phyloP scores from a whole-genome alignment of 73 alveolate genomes.

The Breviolum minutum region DNA sequence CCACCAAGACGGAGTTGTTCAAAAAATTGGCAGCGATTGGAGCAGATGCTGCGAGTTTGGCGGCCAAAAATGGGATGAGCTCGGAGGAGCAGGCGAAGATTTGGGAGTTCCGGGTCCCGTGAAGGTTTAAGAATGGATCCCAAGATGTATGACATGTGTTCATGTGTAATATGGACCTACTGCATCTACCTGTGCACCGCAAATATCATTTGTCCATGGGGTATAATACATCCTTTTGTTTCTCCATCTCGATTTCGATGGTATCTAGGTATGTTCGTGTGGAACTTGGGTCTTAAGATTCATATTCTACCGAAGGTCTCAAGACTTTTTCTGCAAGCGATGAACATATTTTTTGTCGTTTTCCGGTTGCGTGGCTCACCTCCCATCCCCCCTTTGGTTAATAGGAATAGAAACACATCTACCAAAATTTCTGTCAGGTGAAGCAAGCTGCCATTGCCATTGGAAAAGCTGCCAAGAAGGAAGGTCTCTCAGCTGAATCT shows the following conservation, averaged over 20 bases:
- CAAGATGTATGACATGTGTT: background rate
- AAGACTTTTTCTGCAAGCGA: too few relatives aligned
- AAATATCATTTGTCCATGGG: background rate
- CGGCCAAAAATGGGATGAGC: conserved; percentile 41
- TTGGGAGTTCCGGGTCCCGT: background rate
- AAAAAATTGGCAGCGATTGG: conserved; percentile 33
- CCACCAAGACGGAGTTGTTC: background rate
- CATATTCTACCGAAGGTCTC: too few relatives aligned
- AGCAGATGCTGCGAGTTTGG: conserved; percentile 15
- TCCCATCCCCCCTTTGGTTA: too few relatives aligned
- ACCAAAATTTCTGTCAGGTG: background rate
- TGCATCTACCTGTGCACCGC: background rate
- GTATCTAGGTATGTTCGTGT: too few relatives aligned
- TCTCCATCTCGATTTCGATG: too few relatives aligned
- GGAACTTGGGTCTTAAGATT: too few relatives aligned
- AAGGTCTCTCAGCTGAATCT: conserved; percentile 19
- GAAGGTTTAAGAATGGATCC: background rate
- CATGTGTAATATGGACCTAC: background rate
- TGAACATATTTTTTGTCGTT: too few relatives aligned
- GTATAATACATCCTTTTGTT: too few relatives aligned
- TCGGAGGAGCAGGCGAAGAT: conserved; percentile 34
- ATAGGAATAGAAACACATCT: background rate
- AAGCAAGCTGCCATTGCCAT: conserved; percentile 57
- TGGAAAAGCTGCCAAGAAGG: conserved; percentile 27
- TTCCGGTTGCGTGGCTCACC: too few relatives aligned